These are phyloP conservation scores for Trichophyton simii DNA, from an alignment of 2,329 filamentous ascomycete species.

Conservation along the genomic window DNA sequence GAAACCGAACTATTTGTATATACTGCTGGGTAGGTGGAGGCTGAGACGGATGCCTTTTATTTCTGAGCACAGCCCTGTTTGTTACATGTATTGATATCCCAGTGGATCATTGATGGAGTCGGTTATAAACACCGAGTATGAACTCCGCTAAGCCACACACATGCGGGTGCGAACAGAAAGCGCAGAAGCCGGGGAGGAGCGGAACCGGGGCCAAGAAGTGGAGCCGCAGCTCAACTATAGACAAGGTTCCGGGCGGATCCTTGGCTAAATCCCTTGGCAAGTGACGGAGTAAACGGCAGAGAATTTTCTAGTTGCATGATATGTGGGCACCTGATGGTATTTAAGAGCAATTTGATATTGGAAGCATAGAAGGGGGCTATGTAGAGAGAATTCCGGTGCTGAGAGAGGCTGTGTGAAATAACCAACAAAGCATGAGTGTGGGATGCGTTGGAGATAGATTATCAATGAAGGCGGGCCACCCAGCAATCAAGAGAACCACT, in stretches of 20 bases:
- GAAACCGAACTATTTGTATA: not conserved
- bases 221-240: not conserved
- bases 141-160: not conserved
- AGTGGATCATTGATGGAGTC: not conserved
- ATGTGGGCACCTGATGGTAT: not conserved
- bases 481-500: not conserved
- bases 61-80: not conserved
- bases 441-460: too few relatives aligned
- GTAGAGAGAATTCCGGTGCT: too few relatives aligned
- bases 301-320: not conserved
- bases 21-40: too few relatives aligned
- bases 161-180: not conserved
- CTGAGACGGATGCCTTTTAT: not conserved
- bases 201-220: not conserved
- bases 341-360: too few relatives aligned
- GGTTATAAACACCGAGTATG: not conserved
- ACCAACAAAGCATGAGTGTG: not conserved
- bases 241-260: not conserved
- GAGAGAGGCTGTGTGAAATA: too few relatives aligned
- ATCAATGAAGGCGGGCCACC: not conserved
- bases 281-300: not conserved
- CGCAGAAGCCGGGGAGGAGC: not conserved
- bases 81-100: not conserved
- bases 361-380: not conserved
- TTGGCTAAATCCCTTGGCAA: not conserved